Base-by-base conservation (phyloP, 352 stramenopile species). In the Globisporangium ultimum region DNA sequence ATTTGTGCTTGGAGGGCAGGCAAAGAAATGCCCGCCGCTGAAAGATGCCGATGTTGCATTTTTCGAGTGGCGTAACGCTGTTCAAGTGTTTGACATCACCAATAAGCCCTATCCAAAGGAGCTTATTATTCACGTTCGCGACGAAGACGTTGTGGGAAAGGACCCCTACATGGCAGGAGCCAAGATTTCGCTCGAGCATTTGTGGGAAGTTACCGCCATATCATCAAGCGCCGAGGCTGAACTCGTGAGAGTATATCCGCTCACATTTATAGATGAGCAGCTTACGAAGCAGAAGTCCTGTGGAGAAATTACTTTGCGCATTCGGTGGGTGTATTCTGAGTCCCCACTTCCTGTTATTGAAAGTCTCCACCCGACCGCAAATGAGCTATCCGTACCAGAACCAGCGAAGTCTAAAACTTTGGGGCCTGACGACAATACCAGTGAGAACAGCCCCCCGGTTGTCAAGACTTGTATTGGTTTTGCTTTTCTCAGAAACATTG, bases 161-260 rank as follows among this genome's bases (percentile, higher is more conserved):
- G 71, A 81, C 56, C 62, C 69, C 1, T 83, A 70, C 56, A 81
- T 86, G 68, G 76, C 64, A 18, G 76, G 68, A 21, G 53, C 71
- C 2, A 62, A 71, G 5, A 58, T 86, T 34, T 17, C 21, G 5
- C 64, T 86, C 20, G 18, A 60, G 28, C 53, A 71, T 18, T 48
- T 78, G 15, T 80, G 72, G 72, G 48, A 67, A 20, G 58, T 55
- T 24, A 43, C 48, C 11, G 40, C 48, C 13, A 18, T 21, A n/a
- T 12, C 9, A 1, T 22, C 48, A n/a, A 15, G 22, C 4, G 22
- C 42, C 17, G 70, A 72, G 11, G 57, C 63, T 15, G 62, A 80
- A 15, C 28, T 74, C 13, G 70, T 81, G 8, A 60, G 60, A 22
- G 65, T 60, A 10, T 72, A 58, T 48, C 51, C 68, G 8, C 63